phyloP scores from a whole-genome alignment of 1,284 basidiomycete genomes.

The Ceratobasidium sp. region DNA sequence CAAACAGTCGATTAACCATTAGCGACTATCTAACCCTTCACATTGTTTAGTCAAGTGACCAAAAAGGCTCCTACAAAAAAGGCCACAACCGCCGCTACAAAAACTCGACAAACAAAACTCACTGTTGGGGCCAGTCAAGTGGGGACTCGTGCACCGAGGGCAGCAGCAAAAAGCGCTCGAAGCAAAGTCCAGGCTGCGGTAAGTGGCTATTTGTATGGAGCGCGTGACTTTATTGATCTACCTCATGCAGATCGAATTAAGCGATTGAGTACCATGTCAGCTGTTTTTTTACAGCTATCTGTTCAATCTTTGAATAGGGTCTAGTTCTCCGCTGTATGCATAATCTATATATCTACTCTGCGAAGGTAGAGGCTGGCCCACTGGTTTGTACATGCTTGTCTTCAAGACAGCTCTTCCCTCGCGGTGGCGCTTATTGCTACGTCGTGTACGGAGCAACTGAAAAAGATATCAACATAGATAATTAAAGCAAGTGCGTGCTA shows the following conservation, averaged over 20 bases:
- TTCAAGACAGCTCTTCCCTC: too few species aligned
- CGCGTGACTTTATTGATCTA: background rate
- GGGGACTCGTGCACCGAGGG: slow-evolving; percentile 23
- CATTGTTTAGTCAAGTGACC: slow-evolving; percentile 33
- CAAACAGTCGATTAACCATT: background rate
- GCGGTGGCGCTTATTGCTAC: too few species aligned
- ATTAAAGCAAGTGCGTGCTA: too few species aligned
- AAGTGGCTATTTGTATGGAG: background rate
- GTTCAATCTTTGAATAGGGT: too few species aligned
- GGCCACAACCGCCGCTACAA: slow-evolving; percentile 48
- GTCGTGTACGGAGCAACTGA: too few species aligned
- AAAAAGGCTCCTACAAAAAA: slow-evolving; percentile 45
- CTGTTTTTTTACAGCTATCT: too few species aligned
- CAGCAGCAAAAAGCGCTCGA: slow-evolving; percentile 41
- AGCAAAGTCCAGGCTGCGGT: slow-evolving; percentile 44
- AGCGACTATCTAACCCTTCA: background rate
- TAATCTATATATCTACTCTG: too few species aligned
- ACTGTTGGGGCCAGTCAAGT: slow-evolving; percentile 6
- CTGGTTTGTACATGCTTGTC: too few species aligned
- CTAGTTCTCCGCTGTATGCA: too few species aligned
- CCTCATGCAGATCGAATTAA: slow-evolving; percentile 41
- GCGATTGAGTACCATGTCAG: slow-evolving; percentile 27
- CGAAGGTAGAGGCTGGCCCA: too few species aligned
- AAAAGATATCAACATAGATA: too few species aligned
- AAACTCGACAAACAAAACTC: slow-evolving; percentile 31